Base-by-base conservation (phyloP, 192 early-diverging fungal species). In the Jimgerdemannia lactiflua region DNA sequence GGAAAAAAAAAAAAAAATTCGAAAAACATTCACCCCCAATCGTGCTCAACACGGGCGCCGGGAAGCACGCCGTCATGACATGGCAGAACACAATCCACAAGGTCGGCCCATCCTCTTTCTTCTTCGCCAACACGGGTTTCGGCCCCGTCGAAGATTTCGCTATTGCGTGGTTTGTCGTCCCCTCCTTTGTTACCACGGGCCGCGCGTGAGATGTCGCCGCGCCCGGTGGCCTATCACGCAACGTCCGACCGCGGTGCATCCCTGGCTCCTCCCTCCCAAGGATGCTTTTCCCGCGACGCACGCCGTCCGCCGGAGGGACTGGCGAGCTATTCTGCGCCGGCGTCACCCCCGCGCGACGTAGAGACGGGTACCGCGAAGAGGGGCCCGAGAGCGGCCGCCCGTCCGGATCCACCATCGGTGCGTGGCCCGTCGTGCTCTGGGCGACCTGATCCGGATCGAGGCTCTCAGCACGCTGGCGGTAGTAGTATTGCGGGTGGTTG, bases 401-500 rank as follows among this genome's bases (percentile, higher is more conserved):
- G 14, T 59, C 14, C 8, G 49, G 49, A 0, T 1, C 29, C 49
- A 14, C 49, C 41, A 63, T 11, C 43, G 78, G 78, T 4, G 68
- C 64, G 54, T 79, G 75, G 4, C 78, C 78, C 43, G 78, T 79
- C 4, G 70, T 71, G 65, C 78, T 79, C 1, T 44, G 40, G 39
- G 74, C 74, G 8, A 79, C 39, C 54, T 59, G 42, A 54, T 71
- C 71, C 54, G 59, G 41, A 44, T 42, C 75, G 39, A 68, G 43
- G 44, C 70, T 74, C 20, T 75, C 74, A 29, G 75, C 74, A 64
- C 77, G 59, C 71, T 78, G 77, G 42, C 74, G 71, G 63, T 87
- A 87, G 71, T 83, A 79, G 77, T 87, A 87, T 67, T 85, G 82
- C 4, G 80, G 82, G 67, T 87, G 84, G 72, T 77, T 85, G 9